Evolutionary conservation across 257 asterid species (phyloP).

Genomic region (Primulina huaijiensis): DNA sequence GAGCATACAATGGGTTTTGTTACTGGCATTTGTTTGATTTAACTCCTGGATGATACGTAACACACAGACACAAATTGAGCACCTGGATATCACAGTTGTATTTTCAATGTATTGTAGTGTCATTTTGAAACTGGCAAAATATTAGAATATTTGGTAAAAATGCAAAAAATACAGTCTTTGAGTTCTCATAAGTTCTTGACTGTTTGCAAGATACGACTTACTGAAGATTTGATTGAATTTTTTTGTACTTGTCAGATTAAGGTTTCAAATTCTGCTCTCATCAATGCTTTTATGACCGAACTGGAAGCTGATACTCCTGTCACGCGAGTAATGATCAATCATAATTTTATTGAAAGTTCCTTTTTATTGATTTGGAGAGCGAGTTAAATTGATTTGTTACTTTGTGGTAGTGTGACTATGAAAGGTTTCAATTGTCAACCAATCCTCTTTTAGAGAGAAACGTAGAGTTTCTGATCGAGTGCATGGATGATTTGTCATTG

Average conservation of each 20-base stretch:
- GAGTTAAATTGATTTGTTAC: not conserved
- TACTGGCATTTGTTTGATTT: not conserved
- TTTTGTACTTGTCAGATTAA: conserved; percentile 54
- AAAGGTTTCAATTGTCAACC: conserved; percentile 80
- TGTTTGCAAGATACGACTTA: conserved; percentile 1
- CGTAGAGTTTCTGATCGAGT: conserved; percentile 85
- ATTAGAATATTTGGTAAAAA: not conserved
- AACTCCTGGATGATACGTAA: not conserved
- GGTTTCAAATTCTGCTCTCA: conserved; percentile 96
- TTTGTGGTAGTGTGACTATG: conserved; percentile 70
- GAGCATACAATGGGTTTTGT: not conserved
- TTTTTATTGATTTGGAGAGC: not conserved
- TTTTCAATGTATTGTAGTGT: not conserved
- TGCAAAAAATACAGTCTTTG: not conserved
- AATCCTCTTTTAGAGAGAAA: conserved; percentile 83
- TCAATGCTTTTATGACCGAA: conserved; percentile 95
- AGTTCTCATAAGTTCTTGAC: not conserved
- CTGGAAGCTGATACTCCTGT: conserved; percentile 86
- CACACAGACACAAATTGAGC: conserved; percentile 1
- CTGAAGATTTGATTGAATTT: not conserved
- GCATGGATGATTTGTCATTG: conserved; percentile 97
- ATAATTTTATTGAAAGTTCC: not conserved
- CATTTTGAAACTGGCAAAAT: not conserved
- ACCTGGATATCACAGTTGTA: not conserved
- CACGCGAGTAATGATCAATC: conserved; percentile 71